These are phyloP conservation scores for Eucalyptus microcorys DNA, from an alignment of 345 rosid genomes.

Conservation along the genomic window DNA sequence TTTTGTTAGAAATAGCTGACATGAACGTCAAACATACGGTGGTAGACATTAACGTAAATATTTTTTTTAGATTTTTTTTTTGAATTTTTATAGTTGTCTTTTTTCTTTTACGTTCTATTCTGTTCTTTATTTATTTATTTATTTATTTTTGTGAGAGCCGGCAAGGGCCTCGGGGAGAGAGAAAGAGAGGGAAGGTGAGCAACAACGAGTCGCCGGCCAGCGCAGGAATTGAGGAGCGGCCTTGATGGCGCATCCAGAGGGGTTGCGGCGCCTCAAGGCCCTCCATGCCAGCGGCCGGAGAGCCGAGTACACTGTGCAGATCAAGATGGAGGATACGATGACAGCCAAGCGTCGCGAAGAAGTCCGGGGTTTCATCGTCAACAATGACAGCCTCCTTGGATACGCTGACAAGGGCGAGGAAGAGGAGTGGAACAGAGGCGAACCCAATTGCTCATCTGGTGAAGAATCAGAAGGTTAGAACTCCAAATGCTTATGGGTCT, in stretches of 20 bases:
- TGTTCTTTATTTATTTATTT: too few relatives aligned
- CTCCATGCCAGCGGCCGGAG: conserved; percentile 63
- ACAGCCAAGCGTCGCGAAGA: conserved; percentile 69
- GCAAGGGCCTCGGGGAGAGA: not conserved
- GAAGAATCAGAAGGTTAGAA: conserved; percentile 27
- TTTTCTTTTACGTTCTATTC: too few relatives aligned
- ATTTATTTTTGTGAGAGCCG: too few relatives aligned
- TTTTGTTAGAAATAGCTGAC: not conserved
- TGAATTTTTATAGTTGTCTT: too few relatives aligned
- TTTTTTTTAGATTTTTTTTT: too few relatives aligned
- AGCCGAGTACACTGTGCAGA: conserved; percentile 36
- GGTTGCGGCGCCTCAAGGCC: conserved; percentile 10
- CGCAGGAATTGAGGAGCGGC: not conserved
- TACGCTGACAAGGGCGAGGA: conserved; percentile 75
- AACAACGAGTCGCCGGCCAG: not conserved
- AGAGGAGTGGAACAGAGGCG: conserved; percentile 69
- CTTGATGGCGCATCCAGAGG: too few relatives aligned
- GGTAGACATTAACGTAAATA: too few relatives aligned
- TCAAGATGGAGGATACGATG: conserved; percentile 60
- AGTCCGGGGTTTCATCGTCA: conserved; percentile 57
- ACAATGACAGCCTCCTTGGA: conserved; percentile 64
- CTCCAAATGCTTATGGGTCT: not conserved
- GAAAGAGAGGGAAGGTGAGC: not conserved
- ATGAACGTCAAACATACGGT: accelerated
- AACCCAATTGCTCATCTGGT: conserved; percentile 39